Conservation (phyloP, 805 yeast genomes). For the Ascoidea tarda region DNA sequence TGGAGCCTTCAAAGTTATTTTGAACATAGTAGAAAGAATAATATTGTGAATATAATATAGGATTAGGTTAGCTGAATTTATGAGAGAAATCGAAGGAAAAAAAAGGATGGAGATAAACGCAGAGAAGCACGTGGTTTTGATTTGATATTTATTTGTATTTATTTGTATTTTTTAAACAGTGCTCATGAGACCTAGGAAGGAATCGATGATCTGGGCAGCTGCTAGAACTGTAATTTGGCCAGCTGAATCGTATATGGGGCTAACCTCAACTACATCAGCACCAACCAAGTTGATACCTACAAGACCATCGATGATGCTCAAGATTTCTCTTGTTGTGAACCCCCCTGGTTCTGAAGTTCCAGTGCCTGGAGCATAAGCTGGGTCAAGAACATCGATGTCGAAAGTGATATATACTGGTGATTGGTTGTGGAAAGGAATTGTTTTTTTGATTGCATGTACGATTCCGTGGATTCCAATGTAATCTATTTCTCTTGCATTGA, state of each 20-base stretch:
- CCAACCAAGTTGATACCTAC: slow-evolving; percentile 53
- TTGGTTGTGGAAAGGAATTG: slow-evolving; percentile 35
- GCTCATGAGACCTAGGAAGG: slow-evolving; percentile 27
- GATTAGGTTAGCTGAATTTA: no score
- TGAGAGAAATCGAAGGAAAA: no score
- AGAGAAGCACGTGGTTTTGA: no score
- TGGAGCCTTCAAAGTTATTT: background rate
- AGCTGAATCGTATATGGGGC: slow-evolving; percentile 43
- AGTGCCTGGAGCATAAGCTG: slow-evolving; percentile 63
- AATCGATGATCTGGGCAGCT: slow-evolving; percentile 54
- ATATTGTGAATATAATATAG: no score
- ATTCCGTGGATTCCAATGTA: slow-evolving; percentile 48
- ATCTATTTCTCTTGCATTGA: slow-evolving; percentile 65
- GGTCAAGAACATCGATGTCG: slow-evolving; percentile 70
- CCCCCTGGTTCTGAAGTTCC: slow-evolving; percentile 77
- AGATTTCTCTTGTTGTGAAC: slow-evolving; percentile 50
- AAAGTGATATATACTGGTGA: slow-evolving; percentile 64
- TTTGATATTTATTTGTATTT: background rate
- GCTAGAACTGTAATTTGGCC: slow-evolving; percentile 56
- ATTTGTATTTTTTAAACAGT: slow-evolving; percentile 3
- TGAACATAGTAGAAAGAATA: no score
- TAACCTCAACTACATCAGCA: slow-evolving; percentile 65
- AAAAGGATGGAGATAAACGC: no score
- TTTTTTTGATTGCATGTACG: slow-evolving; percentile 31
- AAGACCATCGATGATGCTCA: slow-evolving; percentile 42